Evolutionary conservation across 345 rosid genomes (phyloP).

Genomic region (Eucalyptus sp.): DNA sequence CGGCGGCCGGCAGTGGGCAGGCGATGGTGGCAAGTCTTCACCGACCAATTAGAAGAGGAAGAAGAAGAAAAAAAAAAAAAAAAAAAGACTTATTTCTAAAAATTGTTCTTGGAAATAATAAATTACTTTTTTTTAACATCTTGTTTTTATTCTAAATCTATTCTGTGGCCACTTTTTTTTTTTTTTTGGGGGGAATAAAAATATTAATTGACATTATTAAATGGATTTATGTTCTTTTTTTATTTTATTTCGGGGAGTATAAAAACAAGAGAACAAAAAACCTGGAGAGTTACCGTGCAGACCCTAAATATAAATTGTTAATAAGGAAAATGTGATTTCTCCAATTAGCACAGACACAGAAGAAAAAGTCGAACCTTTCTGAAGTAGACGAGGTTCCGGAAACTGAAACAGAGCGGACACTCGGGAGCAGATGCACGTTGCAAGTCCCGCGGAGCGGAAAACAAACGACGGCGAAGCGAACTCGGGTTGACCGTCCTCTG

Average conservation of each 20-base stretch:
- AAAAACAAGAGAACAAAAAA: too few relatives aligned
- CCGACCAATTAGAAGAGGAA: fast-evolving
- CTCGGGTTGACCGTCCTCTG: background rate
- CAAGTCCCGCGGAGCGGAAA: background rate
- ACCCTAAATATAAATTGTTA: background rate
- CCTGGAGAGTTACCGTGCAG: too few relatives aligned
- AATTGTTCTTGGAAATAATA: fast-evolving
- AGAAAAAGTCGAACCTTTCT: background rate
- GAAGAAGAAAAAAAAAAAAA: too few relatives aligned
- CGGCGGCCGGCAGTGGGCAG: too few relatives aligned
- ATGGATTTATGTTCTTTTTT: too few relatives aligned
- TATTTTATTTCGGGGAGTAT: too few relatives aligned
- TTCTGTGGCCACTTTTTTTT: too few relatives aligned
- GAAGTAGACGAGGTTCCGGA: background rate
- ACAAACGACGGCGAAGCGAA: background rate
- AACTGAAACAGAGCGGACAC: background rate
- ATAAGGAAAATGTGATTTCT: background rate
- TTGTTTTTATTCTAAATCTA: too few relatives aligned
- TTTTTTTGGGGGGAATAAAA: fast-evolving
- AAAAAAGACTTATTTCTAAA: too few relatives aligned
- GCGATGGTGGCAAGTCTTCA: too few relatives aligned
- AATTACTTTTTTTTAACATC: too few relatives aligned
- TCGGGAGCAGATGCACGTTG: background rate
- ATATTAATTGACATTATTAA: fast-evolving
- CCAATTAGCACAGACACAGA: background rate